Base-by-base conservation (phyloP, 169 alveolate genomes). In the Toxoplasma gondii region DNA sequence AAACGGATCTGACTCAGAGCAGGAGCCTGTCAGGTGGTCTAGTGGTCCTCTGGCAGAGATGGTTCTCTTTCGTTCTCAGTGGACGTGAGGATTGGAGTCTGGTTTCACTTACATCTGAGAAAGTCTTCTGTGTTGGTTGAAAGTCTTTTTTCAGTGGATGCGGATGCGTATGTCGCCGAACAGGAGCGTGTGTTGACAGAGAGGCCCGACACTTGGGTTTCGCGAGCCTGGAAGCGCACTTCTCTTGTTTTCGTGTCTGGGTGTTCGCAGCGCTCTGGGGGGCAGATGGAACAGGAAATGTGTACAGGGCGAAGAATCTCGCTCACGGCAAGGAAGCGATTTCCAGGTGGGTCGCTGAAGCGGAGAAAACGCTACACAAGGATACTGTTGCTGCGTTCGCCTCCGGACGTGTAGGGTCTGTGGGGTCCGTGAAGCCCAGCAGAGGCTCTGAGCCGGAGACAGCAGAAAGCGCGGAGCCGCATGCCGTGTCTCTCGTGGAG, bases 191-290 rank as follows among this genome's bases (percentile, higher is more conserved):
- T 70, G 86, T 31, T 24, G n/a, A 31, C 82, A 31, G 41, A 34
- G 38, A 69, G 41, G 82, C 82, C 4, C 38, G 7, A 2, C 2
- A 5, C 4, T 10, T 5, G 38, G n/a, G 38, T 4, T 9, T 24
- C 4, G 41, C 41, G 10, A 7, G n/a, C 2, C 2, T 7, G 5
- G n/a, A 34, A 69, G 41, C 82, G 41, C 38, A 7, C 82, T 69
- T 34, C 38, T 64, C 74, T 16, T 64, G 74, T 64, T 31, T 16
- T 27, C 34, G 1, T 19, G 9, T 19, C 22, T 64, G 36, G 17
- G 69, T 39, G 90, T 83, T 9, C 67, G 80, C 92, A 86, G 92
- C 92, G 22, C 53, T 86, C n/a, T 86, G 92, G 92, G 92, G 92
- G n/a, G 80, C 70, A 0, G 92, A 86, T 49, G 92, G 92, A 27